phyloP scores from a whole-genome alignment of 148 eudicot species.

The Rhododendron griersonianum region DNA sequence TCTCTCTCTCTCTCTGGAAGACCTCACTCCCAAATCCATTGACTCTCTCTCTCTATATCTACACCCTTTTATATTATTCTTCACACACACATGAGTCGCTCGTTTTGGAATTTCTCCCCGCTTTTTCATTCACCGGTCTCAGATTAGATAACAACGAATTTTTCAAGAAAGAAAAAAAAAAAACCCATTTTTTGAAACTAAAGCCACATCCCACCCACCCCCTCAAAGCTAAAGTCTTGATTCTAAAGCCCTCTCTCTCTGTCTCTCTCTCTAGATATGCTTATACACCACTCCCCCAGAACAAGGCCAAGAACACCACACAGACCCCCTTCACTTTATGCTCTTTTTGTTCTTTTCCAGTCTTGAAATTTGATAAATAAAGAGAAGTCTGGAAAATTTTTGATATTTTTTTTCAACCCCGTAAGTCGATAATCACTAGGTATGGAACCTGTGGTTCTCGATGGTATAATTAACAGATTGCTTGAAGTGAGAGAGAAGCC shows the following conservation, averaged over 20 bases:
- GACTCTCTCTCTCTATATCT: slow-evolving; percentile 7
- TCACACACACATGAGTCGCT: background rate
- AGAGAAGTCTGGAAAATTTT: background rate
- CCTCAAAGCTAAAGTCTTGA: slow-evolving; percentile 6
- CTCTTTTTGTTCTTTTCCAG: background rate
- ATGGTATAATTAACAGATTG: slow-evolving; percentile 59
- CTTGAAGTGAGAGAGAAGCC: slow-evolving; percentile 57
- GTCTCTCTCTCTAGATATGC: slow-evolving; percentile 15
- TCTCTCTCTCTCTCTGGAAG: background rate
- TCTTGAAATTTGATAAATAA: background rate
- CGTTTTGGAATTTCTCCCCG: background rate
- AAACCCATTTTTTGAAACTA: background rate
- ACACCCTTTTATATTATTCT: background rate
- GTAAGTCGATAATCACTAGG: background rate
- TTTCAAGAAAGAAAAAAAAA: background rate
- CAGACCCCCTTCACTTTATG: slow-evolving; percentile 12
- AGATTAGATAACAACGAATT: background rate
- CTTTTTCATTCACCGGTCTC: background rate
- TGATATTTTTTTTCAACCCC: background rate
- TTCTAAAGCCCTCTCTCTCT: background rate
- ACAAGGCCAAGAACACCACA: background rate
- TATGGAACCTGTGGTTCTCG: slow-evolving; percentile 56
- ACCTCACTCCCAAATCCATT: background rate
- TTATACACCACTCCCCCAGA: background rate
- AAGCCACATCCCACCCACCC: slow-evolving; percentile 4